phyloP scores from a whole-genome alignment of 257 asterid genomes.

The Coffea canephora region DNA sequence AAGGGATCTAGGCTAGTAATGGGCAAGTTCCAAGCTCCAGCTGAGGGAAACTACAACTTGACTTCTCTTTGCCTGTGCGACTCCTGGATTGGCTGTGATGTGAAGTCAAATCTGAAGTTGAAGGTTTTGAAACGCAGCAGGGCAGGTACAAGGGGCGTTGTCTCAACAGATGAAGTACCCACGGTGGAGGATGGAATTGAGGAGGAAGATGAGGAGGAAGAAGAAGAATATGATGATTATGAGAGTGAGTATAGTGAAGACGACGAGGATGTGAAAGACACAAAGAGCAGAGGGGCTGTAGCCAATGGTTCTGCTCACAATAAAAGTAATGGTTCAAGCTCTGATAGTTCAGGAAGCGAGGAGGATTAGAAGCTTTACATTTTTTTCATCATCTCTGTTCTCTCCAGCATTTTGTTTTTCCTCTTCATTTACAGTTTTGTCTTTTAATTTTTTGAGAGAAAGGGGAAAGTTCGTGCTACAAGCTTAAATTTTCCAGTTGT shows the following conservation, averaged over 20 bases:
- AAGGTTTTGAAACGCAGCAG: conserved; percentile 76
- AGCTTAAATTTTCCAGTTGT: neutral
- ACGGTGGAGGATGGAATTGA: conserved; percentile 77
- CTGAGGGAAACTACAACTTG: conserved; percentile 78
- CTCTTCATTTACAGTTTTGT: neutral
- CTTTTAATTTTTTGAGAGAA: conserved; percentile 7
- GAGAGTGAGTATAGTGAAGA: conserved; percentile 97
- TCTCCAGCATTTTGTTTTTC: neutral
- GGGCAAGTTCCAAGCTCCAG: conserved; percentile 79
- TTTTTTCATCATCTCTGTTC: neutral
- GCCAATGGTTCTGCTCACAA: conserved; percentile 54
- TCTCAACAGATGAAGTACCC: conserved; percentile 42
- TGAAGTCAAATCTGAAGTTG: conserved; percentile 57
- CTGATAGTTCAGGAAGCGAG: conserved; percentile 67
- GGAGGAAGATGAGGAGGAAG: conserved; percentile 87
- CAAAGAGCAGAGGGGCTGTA: conserved; percentile 41
- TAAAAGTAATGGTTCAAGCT: conserved; percentile 39
- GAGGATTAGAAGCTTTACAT: conserved; percentile 28
- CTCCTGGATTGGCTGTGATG: conserved; percentile 96
- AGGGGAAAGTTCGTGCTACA: neutral
- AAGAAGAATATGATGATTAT: conserved; percentile 81
- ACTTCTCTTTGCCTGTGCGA: conserved; percentile 77
- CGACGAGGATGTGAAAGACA: conserved; percentile 61
- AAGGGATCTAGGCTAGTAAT: conserved; percentile 45
- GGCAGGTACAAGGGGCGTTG: conserved; percentile 40